phyloP scores from a whole-genome alignment of 225 moss, liverwort and hornwort genomes.

The Polytrichum formosum region DNA sequence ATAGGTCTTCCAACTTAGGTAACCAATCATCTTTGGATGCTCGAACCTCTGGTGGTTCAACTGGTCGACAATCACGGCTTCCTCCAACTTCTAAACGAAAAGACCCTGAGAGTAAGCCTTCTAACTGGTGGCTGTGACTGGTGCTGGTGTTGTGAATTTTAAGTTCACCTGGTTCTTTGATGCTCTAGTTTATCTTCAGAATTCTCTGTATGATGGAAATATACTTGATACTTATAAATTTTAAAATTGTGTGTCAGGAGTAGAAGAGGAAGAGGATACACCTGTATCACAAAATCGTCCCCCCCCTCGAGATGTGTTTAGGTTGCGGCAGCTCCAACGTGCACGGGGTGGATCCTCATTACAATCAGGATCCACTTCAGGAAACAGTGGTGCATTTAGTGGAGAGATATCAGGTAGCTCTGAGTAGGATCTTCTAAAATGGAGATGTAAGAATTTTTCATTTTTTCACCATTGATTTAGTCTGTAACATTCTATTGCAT shows the following conservation, averaged over 20 bases:
- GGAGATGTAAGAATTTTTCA: conserved; percentile 14
- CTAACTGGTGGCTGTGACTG: neutral
- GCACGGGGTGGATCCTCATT: conserved; percentile 70
- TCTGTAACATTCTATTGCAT: conserved; percentile 1
- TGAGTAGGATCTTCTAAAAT: conserved; percentile 52
- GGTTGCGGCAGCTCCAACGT: conserved; percentile 93
- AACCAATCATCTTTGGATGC: conserved; percentile 63
- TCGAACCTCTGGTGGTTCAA: conserved; percentile 44
- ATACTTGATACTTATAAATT: conserved; percentile 10
- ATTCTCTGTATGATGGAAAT: neutral
- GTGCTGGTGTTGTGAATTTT: no score
- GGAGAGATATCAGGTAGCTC: conserved; percentile 96
- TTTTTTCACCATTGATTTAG: neutral
- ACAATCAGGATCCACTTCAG: conserved; percentile 74
- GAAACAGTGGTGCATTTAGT: conserved; percentile 93
- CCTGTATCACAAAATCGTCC: conserved; percentile 79
- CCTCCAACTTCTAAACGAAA: conserved; percentile 69
- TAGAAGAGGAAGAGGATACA: conserved; percentile 82
- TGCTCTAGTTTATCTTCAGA: neutral
- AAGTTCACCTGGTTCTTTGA: neutral
- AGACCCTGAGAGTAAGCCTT: conserved; percentile 59
- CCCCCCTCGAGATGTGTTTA: conserved; percentile 88
- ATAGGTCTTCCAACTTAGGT: conserved; percentile 42
- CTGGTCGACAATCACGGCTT: conserved; percentile 67
- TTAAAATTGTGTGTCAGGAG: conserved; percentile 37